phyloP scores from a whole-genome alignment of 352 stramenopile genomes.

The Phytophthora sp. region DNA sequence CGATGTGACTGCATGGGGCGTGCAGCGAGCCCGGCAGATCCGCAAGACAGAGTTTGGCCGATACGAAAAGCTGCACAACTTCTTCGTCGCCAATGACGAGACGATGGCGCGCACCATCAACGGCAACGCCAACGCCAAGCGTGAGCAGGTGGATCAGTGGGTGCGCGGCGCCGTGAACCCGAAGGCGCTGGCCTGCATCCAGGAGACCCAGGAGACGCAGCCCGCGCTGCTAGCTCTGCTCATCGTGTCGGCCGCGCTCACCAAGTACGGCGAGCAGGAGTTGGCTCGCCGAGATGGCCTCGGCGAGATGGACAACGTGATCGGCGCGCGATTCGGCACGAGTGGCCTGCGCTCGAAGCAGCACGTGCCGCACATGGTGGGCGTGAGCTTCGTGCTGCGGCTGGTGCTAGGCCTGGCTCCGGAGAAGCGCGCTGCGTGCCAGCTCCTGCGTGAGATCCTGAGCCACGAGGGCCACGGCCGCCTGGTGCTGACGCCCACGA shows the following conservation, averaged over 20 bases:
- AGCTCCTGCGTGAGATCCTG: neutral
- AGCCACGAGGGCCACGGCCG: neutral
- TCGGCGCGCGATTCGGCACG: neutral
- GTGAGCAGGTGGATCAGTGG: constrained; percentile 7
- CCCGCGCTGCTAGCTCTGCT: neutral
- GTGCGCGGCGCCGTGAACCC: neutral
- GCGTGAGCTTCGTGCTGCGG: constrained; percentile 5
- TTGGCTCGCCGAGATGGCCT: no score
- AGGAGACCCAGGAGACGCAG: constrained; percentile 9
- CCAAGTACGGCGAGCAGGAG: no score
- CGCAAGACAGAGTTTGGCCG: neutral
- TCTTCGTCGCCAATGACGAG: constrained; percentile 4
- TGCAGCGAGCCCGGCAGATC: constrained; percentile 6
- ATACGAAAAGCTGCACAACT: constrained; percentile 8
- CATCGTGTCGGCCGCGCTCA: no score
- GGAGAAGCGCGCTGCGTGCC: constrained; percentile 8
- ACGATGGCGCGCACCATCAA: neutral
- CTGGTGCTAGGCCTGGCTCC: constrained; percentile 7
- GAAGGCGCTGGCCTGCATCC: neutral
- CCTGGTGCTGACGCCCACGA: no score
- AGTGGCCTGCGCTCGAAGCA: no score
- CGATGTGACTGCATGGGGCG: neutral
- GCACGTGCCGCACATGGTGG: neutral
- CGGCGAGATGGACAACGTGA: constrained; percentile 2
- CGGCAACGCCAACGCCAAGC: neutral